These are phyloP conservation scores for Meira nashicola DNA, from an alignment of 1,284 basidiomycete genomes.

Conservation along the genomic window DNA sequence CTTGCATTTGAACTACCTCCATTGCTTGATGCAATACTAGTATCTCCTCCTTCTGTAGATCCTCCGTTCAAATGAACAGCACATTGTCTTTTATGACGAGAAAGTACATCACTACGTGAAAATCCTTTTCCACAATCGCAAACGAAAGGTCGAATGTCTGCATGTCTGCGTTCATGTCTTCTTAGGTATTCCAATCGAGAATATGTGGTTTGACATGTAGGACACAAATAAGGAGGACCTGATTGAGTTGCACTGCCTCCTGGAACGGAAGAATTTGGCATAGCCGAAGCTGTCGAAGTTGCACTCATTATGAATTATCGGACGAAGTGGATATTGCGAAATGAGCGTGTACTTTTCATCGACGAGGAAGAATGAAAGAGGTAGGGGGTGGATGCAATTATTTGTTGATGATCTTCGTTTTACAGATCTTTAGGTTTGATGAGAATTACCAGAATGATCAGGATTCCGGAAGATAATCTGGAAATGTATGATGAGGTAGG, in stretches of 20 bases:
- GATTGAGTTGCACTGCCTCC: not conserved
- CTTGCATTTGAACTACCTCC: not conserved
- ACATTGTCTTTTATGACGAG: conserved; percentile 49
- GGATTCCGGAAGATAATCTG: too few species aligned
- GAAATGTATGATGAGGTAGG: too few species aligned
- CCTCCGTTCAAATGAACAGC: conserved; percentile 35
- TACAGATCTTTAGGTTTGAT: too few species aligned
- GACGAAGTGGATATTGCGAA: too few species aligned
- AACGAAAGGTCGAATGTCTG: conserved; percentile 49
- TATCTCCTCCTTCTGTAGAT: conserved; percentile 3
- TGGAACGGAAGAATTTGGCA: not conserved
- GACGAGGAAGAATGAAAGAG: too few species aligned
- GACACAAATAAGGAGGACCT: conserved; percentile 48
- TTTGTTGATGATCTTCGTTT: too few species aligned
- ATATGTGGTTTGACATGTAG: conserved; percentile 49
- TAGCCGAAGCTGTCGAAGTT: not conserved
- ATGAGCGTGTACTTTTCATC: too few species aligned
- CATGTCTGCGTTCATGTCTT: conserved; percentile 49
- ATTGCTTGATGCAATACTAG: not conserved
- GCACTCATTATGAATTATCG: too few species aligned
- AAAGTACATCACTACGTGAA: conserved; percentile 48
- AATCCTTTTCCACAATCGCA: conserved; percentile 52
- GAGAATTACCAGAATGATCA: too few species aligned
- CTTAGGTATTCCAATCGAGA: conserved; percentile 50
- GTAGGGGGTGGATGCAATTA: too few species aligned